phyloP scores from a whole-genome alignment of 2,329 filamentous ascomycete species.

The Amylocarpus encephaloides region DNA sequence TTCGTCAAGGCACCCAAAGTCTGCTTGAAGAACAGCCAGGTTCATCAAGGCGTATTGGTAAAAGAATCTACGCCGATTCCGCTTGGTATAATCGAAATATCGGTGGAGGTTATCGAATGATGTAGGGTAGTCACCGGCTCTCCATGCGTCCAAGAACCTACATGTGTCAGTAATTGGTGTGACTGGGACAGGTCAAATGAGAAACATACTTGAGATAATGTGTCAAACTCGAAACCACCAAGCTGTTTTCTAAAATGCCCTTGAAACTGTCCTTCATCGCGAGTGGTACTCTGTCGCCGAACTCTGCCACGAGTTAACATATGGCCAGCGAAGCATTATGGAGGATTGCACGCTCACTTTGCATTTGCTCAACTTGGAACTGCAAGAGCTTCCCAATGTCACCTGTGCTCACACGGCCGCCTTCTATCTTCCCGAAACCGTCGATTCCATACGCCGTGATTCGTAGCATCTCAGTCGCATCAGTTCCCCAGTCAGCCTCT shows the following conservation, averaged over 20 bases:
- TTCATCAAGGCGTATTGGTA: conserved; percentile 96
- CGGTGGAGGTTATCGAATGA: conserved; percentile 88
- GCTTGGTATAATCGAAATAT: conserved; percentile 96
- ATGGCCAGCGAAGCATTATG: neutral
- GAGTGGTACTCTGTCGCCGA: conserved; percentile 70
- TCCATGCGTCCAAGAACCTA: conserved; percentile 88
- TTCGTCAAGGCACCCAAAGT: conserved; percentile 87
- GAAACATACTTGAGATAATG: conserved; percentile 63
- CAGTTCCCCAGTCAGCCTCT: conserved; percentile 44
- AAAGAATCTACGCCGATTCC: conserved; percentile 72
- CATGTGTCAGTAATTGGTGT: conserved; percentile 13
- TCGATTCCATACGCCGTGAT: conserved; percentile 26
- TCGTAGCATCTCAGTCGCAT: conserved; percentile 37
- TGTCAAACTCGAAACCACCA: conserved; percentile 62
- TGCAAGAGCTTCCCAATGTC: conserved; percentile 77
- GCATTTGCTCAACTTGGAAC: conserved; percentile 82
- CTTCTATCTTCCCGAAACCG: conserved; percentile 25
- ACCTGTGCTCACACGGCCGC: conserved; percentile 58
- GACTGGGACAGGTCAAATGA: neutral
- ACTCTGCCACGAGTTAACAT: conserved; percentile 43
- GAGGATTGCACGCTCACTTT: conserved; percentile 49
- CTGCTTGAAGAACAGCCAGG: conserved; percentile 84
- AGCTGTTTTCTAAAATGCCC: conserved; percentile 59
- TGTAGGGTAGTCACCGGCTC: conserved; percentile 80
- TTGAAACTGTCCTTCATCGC: conserved; percentile 67